Evolutionary conservation across 495 filamentous ascomycete genomes (phyloP).

Genomic region (Xanthoparmelia taractica): DNA sequence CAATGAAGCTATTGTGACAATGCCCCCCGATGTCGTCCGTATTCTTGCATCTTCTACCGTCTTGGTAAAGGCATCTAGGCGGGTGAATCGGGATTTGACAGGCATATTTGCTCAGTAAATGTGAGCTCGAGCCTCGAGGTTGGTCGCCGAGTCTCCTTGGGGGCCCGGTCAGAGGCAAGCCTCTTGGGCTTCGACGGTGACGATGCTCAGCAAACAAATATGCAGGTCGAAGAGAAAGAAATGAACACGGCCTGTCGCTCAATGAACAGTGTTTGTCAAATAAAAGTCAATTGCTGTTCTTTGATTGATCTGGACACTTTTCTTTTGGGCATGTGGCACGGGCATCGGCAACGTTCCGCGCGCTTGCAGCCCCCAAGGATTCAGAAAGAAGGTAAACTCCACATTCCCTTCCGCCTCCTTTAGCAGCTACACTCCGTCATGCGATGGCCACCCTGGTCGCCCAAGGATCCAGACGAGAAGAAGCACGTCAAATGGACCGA

Average conservation of each 20-base stretch:
- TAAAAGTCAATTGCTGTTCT: neutral
- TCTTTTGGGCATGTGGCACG: slow-evolving; percentile 1
- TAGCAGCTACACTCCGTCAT: slow-evolving; percentile 29
- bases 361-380: slow-evolving; percentile 6
- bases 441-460: slow-evolving; percentile 48
- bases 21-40: slow-evolving; percentile 92
- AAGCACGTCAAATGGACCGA: slow-evolving; percentile 40
- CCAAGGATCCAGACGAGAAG: slow-evolving; percentile 25
- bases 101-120: slow-evolving; percentile 35
- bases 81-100: slow-evolving; percentile 75
- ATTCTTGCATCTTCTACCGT: slow-evolving; percentile 97
- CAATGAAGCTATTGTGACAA: slow-evolving; percentile 86
- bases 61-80: slow-evolving; percentile 96
- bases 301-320: slow-evolving; percentile 12
- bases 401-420: neutral
- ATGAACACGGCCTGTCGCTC: neutral
- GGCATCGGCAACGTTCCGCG: slow-evolving; percentile 4
- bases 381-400: neutral
- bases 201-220: neutral
- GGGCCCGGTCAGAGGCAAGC: slow-evolving; percentile 17
- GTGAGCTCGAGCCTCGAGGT: slow-evolving; percentile 20
- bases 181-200: slow-evolving; percentile 28
- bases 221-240: neutral
- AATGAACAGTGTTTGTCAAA: neutral
- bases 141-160: slow-evolving; percentile 14